phyloP scores from a whole-genome alignment of 192 early-diverging fungal species.

The Linnemannia elongata region DNA sequence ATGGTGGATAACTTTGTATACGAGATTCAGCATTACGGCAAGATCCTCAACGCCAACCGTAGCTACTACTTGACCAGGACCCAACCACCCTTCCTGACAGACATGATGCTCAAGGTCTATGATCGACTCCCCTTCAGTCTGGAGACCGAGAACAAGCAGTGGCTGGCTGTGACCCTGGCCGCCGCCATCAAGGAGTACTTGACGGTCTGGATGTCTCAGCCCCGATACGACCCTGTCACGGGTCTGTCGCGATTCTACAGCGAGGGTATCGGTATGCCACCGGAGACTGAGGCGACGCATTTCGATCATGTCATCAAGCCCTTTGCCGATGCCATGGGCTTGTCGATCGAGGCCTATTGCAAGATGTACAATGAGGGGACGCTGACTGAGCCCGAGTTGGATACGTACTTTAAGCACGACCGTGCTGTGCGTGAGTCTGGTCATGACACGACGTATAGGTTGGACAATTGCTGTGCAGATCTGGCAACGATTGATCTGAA shows the following conservation, averaged over 20 bases:
- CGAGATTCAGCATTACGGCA: constrained; percentile 97
- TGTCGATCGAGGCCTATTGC: constrained; percentile 82
- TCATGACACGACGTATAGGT: constrained; percentile 96
- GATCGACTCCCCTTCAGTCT: constrained; percentile 66
- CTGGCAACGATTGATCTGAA: constrained; percentile 96
- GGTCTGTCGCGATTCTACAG: constrained; percentile 90
- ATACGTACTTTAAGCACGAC: constrained; percentile 98
- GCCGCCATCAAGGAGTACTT: constrained; percentile 94
- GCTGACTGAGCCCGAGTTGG: constrained; percentile 85
- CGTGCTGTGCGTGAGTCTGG: constrained; percentile 97
- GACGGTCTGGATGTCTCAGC: constrained; percentile 89
- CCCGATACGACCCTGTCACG: constrained; percentile 80
- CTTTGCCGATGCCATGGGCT: constrained; percentile 75
- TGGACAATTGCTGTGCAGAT: constrained; percentile 91
- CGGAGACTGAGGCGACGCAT: constrained; percentile 95
- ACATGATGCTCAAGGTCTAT: constrained; percentile 92
- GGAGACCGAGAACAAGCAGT: constrained; percentile 70
- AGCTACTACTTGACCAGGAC: constrained; percentile 97
- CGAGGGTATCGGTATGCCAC: constrained; percentile 95
- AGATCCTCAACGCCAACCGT: constrained; percentile 99
- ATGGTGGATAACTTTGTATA: constrained; percentile 99
- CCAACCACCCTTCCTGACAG: constrained; percentile 98
- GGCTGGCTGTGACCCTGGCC: constrained; percentile 77
- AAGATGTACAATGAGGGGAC: constrained; percentile 75
- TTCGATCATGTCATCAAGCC: constrained; percentile 91